Conservation (phyloP, 2,329 filamentous ascomycete species). For the Aureobasidium sp. region DNA sequence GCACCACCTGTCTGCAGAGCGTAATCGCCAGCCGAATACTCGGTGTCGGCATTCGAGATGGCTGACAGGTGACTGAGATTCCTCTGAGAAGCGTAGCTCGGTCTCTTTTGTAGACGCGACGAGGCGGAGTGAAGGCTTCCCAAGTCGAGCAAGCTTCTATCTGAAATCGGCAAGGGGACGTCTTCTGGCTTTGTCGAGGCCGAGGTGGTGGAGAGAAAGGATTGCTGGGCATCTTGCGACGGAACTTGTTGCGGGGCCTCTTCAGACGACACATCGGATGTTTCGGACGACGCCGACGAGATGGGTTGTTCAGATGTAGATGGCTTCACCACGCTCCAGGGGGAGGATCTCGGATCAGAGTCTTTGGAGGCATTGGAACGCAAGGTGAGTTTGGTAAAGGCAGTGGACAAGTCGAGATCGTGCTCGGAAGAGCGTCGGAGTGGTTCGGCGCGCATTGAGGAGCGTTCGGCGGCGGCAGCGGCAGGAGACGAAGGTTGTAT, state of each 20-base stretch:
- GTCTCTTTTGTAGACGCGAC: constrained; percentile 46
- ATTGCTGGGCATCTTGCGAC: neutral
- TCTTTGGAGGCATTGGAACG: constrained; percentile 14
- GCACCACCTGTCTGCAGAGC: constrained; percentile 86
- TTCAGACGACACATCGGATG: neutral
- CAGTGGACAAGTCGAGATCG: constrained; percentile 12
- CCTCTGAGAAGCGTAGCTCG: constrained; percentile 60
- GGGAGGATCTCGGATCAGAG: neutral
- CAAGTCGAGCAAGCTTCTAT: constrained; percentile 20
- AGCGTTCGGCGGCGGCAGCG: constrained; percentile 43
- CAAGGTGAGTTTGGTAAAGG: constrained; percentile 16
- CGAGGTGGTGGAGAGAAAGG: constrained; percentile 5
- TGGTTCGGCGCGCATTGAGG: neutral
- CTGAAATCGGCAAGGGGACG: constrained; percentile 12
- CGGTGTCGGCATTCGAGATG: constrained; percentile 74
- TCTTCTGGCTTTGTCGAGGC: constrained; percentile 19
- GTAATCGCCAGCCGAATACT: constrained; percentile 62
- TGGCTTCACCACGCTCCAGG: neutral
- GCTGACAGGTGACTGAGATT: constrained; percentile 63
- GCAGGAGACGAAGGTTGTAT: constrained; percentile 46
- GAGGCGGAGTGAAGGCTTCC: constrained; percentile 27
- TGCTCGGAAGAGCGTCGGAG: constrained; percentile 4
- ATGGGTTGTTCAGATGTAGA: neutral
- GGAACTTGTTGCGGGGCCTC: neutral
- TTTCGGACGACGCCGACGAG: neutral